Percentiles rank a stretch among this genome's conserved stretches.
phyloP scores from a whole-genome alignment of 1,139 yeast genomes.

The Blastobotrys indianensis region DNA sequence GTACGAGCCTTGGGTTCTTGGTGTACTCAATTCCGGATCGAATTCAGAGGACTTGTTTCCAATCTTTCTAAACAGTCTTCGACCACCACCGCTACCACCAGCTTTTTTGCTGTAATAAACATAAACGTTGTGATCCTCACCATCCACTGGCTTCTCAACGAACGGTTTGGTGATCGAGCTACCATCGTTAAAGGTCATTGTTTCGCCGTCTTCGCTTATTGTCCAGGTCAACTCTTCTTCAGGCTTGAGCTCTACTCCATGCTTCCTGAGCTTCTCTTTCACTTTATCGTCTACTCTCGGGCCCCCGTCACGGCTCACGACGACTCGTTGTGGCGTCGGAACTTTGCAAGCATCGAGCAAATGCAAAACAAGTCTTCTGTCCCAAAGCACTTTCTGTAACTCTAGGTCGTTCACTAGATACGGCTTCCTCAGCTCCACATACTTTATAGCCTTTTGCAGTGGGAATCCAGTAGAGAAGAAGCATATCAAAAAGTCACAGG shows the following conservation, averaged over 20 bases:
- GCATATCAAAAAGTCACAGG: conserved; percentile 89
- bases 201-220: conserved; percentile 69
- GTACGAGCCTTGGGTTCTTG: conserved; percentile 87
- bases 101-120: conserved; percentile 82
- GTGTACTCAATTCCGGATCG: conserved; percentile 68
- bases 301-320: conserved; percentile 94
- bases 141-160: conserved; percentile 98
- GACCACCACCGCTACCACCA: conserved; percentile 83
- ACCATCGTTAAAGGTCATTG: conserved; percentile 67
- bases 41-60: conserved; percentile 97
- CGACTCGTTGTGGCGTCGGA: conserved; percentile 82
- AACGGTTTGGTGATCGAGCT: conserved; percentile 72
- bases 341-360: conserved; percentile 79
- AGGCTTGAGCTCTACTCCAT: conserved; percentile 49
- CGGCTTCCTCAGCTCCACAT: conserved; percentile 86
- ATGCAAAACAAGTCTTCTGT: conserved; percentile 78
- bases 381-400: conserved; percentile 94
- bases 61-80: conserved; percentile 87
- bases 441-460: conserved; percentile 86
- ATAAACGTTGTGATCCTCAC: conserved; percentile 95
- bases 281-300: conserved; percentile 73
- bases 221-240: conserved; percentile 69
- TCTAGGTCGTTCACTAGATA: conserved; percentile 81
- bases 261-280: conserved; percentile 47
- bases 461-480: conserved; percentile 97